Evolutionary conservation across 371 early-diverging fungal species (phyloP), one percentile per base, ranked within the genome.

Genomic region (Mortierella sp.): DNA sequence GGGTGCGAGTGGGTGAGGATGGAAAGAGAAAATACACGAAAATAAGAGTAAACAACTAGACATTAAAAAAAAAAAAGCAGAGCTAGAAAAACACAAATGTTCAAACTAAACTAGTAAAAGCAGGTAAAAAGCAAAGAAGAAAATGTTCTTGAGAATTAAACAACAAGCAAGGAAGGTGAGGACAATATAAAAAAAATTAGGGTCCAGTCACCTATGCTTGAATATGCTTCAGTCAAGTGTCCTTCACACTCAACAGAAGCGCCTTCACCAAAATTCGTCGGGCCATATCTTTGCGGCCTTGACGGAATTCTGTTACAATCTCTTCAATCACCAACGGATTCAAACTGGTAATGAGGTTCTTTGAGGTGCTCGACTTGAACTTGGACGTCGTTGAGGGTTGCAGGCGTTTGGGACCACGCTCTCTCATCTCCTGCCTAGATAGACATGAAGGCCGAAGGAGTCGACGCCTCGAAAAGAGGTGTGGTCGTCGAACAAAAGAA

Each of bases 301-400:
- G 72, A 18, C 72, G 72, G 69, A 65, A 72, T 68, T 77, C 69
- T 64, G 72, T 77, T 16, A 77, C 69, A 65, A 77, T 77, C 60
- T 77, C 72, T 52, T 77, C 69, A 68, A 77, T 56, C 72, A 66
- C 72, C 51, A 59, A 37, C 30, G 61, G 59, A 68, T 66, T 19
- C 68, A 77, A 45, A 77, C 79, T 77, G 79, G 62, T 72, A 68
- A 77, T 77, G 66, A 48, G 58, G 66, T 72, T 66, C 69, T 77
- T 68, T 62, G 71, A 72, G 76, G 71, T 60, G 60, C 67, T 62
- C 57, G 76, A 23, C 48, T 57, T 64, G 70, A 26, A 15, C n/a
- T 30, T 62, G 29, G 62, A 16, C 37, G 44, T 25, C n/a, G 62
- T 18, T 21, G 53, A 37, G 37, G 29, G 18, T 53, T 23, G 23